Conservation (phyloP, 257 asterid species). For the Solanum corneliomulleri region DNA sequence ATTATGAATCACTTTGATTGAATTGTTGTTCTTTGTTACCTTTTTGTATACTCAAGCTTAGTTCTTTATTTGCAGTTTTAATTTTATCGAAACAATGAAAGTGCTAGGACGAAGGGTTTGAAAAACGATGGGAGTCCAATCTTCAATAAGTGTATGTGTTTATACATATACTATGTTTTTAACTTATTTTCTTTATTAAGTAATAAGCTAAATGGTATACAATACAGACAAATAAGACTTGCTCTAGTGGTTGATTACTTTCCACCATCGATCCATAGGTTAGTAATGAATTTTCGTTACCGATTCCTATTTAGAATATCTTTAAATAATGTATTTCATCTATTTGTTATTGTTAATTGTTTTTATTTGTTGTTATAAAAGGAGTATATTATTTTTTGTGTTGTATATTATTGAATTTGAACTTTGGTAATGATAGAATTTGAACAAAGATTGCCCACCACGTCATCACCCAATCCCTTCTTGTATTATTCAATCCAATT, state of each 20-base stretch:
- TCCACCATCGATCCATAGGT: background rate
- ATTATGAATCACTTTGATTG: background rate
- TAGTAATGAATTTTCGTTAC: background rate
- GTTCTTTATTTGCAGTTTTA: too few relatives aligned
- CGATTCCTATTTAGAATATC: background rate
- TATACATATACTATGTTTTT: too few relatives aligned
- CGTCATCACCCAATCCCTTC: background rate
- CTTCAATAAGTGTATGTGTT: too few relatives aligned
- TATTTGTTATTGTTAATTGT: background rate
- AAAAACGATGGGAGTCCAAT: too few relatives aligned
- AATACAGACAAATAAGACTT: too few relatives aligned
- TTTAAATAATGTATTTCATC: background rate
- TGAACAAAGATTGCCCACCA: background rate
- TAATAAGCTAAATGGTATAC: too few relatives aligned
- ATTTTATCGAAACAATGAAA: background rate
- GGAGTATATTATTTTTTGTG: background rate
- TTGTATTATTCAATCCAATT: background rate
- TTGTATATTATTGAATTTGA: background rate
- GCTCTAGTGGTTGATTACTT: too few relatives aligned
- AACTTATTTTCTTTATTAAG: too few relatives aligned
- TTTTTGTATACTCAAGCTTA: background rate
- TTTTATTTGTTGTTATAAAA: background rate
- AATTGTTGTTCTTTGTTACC: background rate
- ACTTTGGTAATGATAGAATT: background rate
- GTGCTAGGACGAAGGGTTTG: background rate